Evolutionary conservation across 2,329 filamentous ascomycete genomes (phyloP), one percentile per base, ranked within the genome.

Genomic region (Alternaria triticimaculans): DNA sequence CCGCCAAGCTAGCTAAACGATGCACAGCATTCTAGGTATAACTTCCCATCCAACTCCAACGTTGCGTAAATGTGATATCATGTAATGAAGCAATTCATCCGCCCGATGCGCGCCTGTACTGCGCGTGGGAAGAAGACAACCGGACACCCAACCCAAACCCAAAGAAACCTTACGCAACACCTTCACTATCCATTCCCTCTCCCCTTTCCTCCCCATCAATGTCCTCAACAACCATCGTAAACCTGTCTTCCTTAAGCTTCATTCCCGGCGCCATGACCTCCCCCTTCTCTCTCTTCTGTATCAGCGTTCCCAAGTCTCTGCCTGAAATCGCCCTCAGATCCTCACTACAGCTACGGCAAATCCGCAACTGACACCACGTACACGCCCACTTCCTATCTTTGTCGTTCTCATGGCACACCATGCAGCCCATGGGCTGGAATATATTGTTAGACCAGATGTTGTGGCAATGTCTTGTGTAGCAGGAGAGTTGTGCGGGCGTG

Each of bases 341-440:
- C 8, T 67, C 64, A 12, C 72, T 71, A 33, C 80, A 81, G 3
- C 6, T 53, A 6, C 64, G 33, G 58, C 80, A 81, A 18, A 81
- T 70, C 9, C 78, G 50, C 63, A 81, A 59, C 59, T 74, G 75
- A 56, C 80, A 81, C 77, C 77, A 80, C 15, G 71, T 69, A 51
- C 80, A 81, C n/a, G 66, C 65, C 72, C 76, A 79, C 60, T 72
- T 74, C 15, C 70, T 60, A 20, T 76, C 74, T 3, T 55, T 59
- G 20, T 62, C 65, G 58, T 75, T 72, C 2, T 66, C 50, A 15
- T 65, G 72, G 62, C 80, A 81, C 1, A 80, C 55, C 76, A 78
- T 77, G 72, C 80, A 81, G 12, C 71, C 72, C 68, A 78, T 70
- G 23, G 77, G 76, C 51, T 76, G 73, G 65, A 75, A 75, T 11